Percentiles rank a stretch among this genome's conserved stretches.
Conservation (phyloP, 257 asterid species). For the Solanum pennellii region DNA sequence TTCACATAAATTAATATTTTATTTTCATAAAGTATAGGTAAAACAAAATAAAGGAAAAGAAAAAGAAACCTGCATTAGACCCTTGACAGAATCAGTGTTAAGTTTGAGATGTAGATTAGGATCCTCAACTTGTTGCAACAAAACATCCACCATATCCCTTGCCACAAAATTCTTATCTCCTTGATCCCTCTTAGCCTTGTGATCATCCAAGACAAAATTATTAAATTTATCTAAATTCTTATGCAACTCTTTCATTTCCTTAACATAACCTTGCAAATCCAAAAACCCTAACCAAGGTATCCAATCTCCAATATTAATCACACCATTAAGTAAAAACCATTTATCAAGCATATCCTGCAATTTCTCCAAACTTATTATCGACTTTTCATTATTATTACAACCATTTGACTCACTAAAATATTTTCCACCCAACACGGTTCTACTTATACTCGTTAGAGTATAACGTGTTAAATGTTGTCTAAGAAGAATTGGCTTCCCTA, state of each 20-base stretch:
- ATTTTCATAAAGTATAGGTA: background rate
- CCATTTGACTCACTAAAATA: slow-evolving; percentile 3
- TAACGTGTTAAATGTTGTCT: slow-evolving; percentile 9
- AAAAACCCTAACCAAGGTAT: slow-evolving; percentile 13
- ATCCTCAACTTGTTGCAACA: slow-evolving; percentile 20
- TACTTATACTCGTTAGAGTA: slow-evolving; percentile 2
- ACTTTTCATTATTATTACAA: background rate
- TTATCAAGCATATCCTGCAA: slow-evolving; percentile 12
- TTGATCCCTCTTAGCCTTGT: background rate
- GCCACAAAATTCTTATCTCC: background rate
- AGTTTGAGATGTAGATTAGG: slow-evolving; percentile 19
- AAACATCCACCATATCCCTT: slow-evolving; percentile 12
- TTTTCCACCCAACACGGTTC: slow-evolving; percentile 1
- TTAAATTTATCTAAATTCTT: slow-evolving; percentile 21
- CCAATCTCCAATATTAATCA: slow-evolving; percentile 33
- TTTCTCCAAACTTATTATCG: background rate
- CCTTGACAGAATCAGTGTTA: slow-evolving; percentile 21
- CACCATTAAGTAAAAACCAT: slow-evolving; percentile 27
- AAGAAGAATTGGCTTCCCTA: slow-evolving; percentile 11
- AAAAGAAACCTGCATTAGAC: slow-evolving; percentile 11
- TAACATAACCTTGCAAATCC: slow-evolving; percentile 31
- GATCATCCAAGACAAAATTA: slow-evolving; percentile 25
- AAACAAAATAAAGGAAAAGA: background rate
- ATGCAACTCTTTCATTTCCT: slow-evolving; percentile 23
- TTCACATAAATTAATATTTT: too few species aligned